These are phyloP conservation scores for Plasmodium blacklocki DNA, from an alignment of 169 alveolate species.

Conservation along the genomic window DNA sequence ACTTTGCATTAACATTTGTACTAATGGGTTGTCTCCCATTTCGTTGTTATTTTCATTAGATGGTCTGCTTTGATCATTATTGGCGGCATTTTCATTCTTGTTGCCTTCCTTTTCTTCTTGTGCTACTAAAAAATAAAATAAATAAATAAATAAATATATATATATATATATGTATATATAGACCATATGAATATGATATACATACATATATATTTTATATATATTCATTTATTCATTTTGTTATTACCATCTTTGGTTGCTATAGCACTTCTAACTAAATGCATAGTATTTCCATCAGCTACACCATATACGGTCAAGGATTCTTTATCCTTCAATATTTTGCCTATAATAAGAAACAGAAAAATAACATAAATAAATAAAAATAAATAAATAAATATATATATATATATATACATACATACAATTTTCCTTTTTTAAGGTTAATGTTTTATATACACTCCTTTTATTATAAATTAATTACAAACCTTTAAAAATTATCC, in stretches of 20 bases:
- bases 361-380: constrained; percentile 1
- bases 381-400: not conserved
- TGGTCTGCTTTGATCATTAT: not conserved
- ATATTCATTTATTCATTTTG: constrained; percentile 51
- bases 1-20: constrained; percentile 70
- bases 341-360: constrained; percentile 79
- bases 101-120: constrained; percentile 36
- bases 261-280: constrained; percentile 91
- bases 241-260: constrained; percentile 74
- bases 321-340: constrained; percentile 92
- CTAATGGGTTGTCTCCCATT: constrained; percentile 37
- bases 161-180: constrained; percentile 36
- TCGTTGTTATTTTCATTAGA: constrained; percentile 26
- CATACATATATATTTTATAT: constrained; percentile 11
- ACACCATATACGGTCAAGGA: constrained; percentile 82
- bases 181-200: constrained; percentile 15
- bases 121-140: constrained; percentile 3
- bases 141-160: not conserved
- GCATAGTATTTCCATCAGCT: constrained; percentile 92
- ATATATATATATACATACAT: not conserved
- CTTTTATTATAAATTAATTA: not conserved
- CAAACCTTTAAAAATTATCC: constrained; percentile 89
- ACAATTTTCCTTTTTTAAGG: too few relatives aligned
- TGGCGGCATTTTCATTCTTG: constrained; percentile 18
- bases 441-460: too few relatives aligned